These are phyloP conservation scores for Cladosporium colombiae DNA, from an alignment of 2,329 filamentous ascomycete species.

Conservation along the genomic window DNA sequence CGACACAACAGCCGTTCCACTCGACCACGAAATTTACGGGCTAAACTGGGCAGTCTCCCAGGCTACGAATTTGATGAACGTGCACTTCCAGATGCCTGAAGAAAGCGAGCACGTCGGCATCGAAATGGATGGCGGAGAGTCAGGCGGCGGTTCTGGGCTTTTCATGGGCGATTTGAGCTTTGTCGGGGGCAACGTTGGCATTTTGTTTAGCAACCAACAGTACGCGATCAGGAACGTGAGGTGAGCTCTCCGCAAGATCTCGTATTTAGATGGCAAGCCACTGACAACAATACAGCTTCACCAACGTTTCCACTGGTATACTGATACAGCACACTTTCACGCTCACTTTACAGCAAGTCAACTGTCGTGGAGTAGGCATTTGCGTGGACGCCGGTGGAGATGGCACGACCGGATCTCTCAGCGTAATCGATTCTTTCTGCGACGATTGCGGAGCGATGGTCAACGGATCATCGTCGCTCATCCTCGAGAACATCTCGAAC, in stretches of 20 bases:
- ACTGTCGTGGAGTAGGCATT: slow-evolving; percentile 33
- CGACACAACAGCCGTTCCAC: slow-evolving; percentile 29
- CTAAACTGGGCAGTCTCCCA: slow-evolving; percentile 36
- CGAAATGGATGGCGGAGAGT: slow-evolving; percentile 39
- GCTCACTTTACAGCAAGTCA: slow-evolving; percentile 21
- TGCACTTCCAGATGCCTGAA: slow-evolving; percentile 39
- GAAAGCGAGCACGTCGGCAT: slow-evolving; percentile 41
- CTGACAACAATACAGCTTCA: slow-evolving; percentile 24
- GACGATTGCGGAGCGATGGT: slow-evolving; percentile 14
- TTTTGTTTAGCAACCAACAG: slow-evolving; percentile 49
- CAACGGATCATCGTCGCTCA: slow-evolving; percentile 21
- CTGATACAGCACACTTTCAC: slow-evolving; percentile 28
- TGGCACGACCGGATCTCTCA: slow-evolving; percentile 30
- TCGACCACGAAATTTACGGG: slow-evolving; percentile 24
- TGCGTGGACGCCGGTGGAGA: slow-evolving; percentile 30
- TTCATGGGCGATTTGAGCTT: slow-evolving; percentile 51
- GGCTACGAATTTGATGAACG: slow-evolving; percentile 33
- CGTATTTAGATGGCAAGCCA: neutral
- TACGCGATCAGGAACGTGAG: slow-evolving; percentile 60
- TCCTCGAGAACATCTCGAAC: slow-evolving; percentile 29
- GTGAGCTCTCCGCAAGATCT: slow-evolving; percentile 30
- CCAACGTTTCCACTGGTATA: slow-evolving; percentile 27
- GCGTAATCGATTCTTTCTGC: slow-evolving; percentile 28
- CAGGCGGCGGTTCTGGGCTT: slow-evolving; percentile 43
- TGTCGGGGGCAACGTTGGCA: slow-evolving; percentile 45